phyloP scores from a whole-genome alignment of 2,329 filamentous ascomycete species.

The Epichloe sylvatica region DNA sequence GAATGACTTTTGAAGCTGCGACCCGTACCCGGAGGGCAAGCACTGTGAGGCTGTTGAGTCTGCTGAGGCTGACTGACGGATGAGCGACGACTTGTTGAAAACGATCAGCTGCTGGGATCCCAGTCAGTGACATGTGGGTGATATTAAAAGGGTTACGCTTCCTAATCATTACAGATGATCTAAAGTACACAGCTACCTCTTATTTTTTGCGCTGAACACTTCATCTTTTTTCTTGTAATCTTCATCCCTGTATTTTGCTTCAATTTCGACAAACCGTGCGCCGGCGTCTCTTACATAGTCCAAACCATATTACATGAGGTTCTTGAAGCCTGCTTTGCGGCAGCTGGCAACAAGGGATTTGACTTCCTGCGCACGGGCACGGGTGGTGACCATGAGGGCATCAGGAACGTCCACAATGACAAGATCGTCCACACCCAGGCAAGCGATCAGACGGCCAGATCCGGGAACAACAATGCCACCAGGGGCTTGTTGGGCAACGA shows the following conservation, averaged over 20 bases:
- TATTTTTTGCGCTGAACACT: not conserved
- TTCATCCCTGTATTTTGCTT: not conserved
- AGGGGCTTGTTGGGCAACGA: conserved; percentile 14
- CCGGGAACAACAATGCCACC: conserved; percentile 14
- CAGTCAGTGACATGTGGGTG: not conserved
- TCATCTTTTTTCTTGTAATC: not conserved
- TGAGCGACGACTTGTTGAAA: no score
- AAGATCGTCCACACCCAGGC: conserved; percentile 14
- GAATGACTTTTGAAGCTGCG: no score
- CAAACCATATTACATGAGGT: conserved; percentile 8
- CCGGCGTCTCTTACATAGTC: not conserved
- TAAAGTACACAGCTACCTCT: not conserved
- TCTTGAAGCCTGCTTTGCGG: conserved; percentile 12
- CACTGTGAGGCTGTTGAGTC: no score
- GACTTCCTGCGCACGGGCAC: conserved; percentile 15
- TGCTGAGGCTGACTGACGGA: no score
- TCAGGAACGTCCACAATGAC: conserved; percentile 15
- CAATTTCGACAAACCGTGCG: not conserved
- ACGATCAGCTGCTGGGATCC: not conserved
- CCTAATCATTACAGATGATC: not conserved
- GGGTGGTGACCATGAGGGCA: conserved; percentile 15
- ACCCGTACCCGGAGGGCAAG: no score
- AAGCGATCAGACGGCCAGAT: conserved; percentile 14
- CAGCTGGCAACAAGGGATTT: conserved; percentile 15
- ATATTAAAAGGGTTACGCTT: not conserved